phyloP scores from a whole-genome alignment of 768 basidiomycete genomes.

The Tulasnella sp. region DNA sequence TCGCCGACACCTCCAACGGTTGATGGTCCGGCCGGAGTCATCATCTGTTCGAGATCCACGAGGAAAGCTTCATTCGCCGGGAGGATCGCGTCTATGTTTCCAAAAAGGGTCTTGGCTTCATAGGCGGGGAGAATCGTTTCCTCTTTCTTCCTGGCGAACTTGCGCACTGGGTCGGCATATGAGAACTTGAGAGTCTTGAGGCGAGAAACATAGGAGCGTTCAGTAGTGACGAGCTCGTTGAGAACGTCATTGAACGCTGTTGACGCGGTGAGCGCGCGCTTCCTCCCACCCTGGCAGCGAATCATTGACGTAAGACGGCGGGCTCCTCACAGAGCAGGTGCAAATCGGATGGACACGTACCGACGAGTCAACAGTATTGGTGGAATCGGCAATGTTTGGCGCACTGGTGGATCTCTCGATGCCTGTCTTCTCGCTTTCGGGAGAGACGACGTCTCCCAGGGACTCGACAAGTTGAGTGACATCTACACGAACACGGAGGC shows the following conservation, averaged over 20 bases:
- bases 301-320: background rate
- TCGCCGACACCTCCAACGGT: constrained; percentile 71
- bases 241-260: constrained; percentile 68
- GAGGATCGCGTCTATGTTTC: constrained; percentile 85
- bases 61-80: constrained; percentile 88
- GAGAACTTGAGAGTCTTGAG: constrained; percentile 71
- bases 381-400: constrained; percentile 21
- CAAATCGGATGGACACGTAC: constrained; percentile 19
- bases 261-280: constrained; percentile 60
- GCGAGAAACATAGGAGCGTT: constrained; percentile 81
- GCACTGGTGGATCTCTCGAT: constrained; percentile 24
- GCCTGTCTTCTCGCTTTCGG: constrained; percentile 18
- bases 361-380: background rate
- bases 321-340: background rate
- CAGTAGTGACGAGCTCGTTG: constrained; percentile 83
- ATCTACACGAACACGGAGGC: constrained; percentile 43
- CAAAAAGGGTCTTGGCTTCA: constrained; percentile 90
- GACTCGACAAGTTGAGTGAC: constrained; percentile 75
- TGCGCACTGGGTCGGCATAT: constrained; percentile 87
- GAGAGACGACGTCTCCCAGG: constrained; percentile 59
- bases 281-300: constrained; percentile 35
- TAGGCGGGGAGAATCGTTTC: constrained; percentile 85
- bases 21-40: constrained; percentile 53
- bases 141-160: constrained; percentile 76
- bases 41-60: constrained; percentile 73